Evolutionary conservation across 2,329 filamentous ascomycete species (phyloP).

Genomic region (Endothia cerciana): DNA sequence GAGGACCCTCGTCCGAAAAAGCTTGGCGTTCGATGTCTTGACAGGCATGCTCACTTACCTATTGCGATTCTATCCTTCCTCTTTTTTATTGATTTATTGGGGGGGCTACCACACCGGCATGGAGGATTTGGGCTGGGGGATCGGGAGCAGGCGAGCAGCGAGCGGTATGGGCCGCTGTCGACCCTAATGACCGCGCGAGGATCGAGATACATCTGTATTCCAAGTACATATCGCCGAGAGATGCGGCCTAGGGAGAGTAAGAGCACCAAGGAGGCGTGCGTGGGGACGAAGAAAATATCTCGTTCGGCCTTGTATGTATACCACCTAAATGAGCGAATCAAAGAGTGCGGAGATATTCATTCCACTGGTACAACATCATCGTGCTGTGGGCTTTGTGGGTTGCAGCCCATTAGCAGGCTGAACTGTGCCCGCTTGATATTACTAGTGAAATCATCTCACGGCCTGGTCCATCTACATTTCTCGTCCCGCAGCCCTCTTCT

Average conservation of each 20-base stretch:
- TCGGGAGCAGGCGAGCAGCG: background rate
- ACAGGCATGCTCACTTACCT: background rate
- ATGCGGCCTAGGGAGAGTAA: background rate
- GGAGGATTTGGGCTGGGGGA: background rate
- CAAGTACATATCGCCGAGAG: background rate
- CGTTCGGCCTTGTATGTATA: conserved; percentile 4
- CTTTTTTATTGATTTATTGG: background rate
- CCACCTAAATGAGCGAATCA: background rate
- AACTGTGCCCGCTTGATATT: too few species aligned
- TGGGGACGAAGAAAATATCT: background rate
- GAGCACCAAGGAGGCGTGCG: background rate
- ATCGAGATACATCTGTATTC: background rate
- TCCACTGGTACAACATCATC: background rate
- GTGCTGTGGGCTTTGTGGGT: background rate
- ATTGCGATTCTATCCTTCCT: background rate
- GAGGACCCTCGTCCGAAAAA: background rate
- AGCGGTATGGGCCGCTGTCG: background rate
- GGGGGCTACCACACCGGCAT: background rate
- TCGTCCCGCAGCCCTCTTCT: too few species aligned
- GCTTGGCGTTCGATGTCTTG: conserved; percentile 6
- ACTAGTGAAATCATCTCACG: too few species aligned
- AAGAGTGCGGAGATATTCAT: background rate
- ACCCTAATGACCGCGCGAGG: background rate
- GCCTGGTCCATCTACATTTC: too few species aligned
- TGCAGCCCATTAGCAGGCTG: background rate